These are phyloP conservation scores for Blastocystis sp. DNA, from an alignment of 352 stramenopile species.

Conservation along the genomic window DNA sequence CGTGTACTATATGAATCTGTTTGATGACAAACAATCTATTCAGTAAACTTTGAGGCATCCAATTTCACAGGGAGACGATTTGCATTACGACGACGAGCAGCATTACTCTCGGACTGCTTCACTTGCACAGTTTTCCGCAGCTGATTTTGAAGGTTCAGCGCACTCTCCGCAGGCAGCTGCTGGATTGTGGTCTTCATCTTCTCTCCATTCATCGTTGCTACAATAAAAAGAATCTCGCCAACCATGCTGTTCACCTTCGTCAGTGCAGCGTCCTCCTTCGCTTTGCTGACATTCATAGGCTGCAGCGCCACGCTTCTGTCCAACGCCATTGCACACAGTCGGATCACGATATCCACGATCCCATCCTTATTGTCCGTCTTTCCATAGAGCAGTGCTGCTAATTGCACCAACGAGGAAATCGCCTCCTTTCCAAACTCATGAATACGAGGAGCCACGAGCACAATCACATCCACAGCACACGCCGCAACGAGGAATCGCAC, in stretches of 20 bases:
- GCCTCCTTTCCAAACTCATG: not conserved
- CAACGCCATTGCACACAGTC: not conserved
- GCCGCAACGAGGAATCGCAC: not conserved
- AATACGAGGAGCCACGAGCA: not conserved
- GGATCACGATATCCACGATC: not conserved
- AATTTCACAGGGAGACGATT: slow-evolving; percentile 37
- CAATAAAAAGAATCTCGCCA: slow-evolving; percentile 8
- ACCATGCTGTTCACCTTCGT: slow-evolving; percentile 31
- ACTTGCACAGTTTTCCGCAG: slow-evolving; percentile 13
- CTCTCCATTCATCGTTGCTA: not conserved
- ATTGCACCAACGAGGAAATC: not conserved
- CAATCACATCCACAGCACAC: not conserved
- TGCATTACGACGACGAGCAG: slow-evolving; percentile 2
- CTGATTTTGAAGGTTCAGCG: not conserved
- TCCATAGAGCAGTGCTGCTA: not conserved
- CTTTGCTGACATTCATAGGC: not conserved
- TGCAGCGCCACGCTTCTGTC: not conserved
- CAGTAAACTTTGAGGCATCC: slow-evolving; percentile 36
- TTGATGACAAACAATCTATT: slow-evolving; percentile 22
- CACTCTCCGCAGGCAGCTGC: not conserved
- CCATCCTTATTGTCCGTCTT: slow-evolving; percentile 39
- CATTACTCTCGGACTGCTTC: slow-evolving; percentile 17
- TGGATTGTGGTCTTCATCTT: not conserved
- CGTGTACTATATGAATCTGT: not conserved
- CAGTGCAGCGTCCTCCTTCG: not conserved